A percentile compares a stretch with the other conserved stretches of the same genome.
Evolutionary conservation across 352 stramenopile species (phyloP).

Genomic region (Pythium pyrilobum): DNA sequence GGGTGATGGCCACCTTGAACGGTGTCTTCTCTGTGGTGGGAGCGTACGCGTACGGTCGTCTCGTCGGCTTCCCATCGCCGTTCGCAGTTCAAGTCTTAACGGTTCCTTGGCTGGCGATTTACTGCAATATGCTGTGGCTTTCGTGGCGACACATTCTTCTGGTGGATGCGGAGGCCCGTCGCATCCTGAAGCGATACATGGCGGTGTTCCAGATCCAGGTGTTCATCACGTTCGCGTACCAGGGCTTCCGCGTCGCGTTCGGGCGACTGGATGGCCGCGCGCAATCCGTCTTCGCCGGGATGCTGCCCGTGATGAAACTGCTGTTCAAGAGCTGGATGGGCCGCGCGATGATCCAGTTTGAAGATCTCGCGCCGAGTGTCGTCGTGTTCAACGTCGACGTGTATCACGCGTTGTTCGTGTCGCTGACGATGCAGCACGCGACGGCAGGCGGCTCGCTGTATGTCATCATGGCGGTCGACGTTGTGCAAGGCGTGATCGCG

Average conservation of each 20-base stretch:
- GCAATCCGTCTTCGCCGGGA: neutral
- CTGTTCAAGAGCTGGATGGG: neutral
- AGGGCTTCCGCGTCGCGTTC: no score
- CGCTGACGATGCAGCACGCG: neutral
- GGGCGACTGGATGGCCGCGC: neutral
- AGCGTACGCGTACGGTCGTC: no score
- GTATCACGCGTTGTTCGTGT: neutral
- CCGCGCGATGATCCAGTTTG: neutral
- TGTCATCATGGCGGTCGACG: neutral
- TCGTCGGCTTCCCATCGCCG: no score
- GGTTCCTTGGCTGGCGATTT: no score
- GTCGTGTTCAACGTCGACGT: neutral
- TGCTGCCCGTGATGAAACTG: neutral
- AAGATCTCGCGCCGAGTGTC: neutral
- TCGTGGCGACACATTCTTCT: no score
- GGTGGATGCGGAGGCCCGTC: no score
- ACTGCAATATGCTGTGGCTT: no score
- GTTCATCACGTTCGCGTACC: no score
- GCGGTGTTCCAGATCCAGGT: neutral
- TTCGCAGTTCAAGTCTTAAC: no score
- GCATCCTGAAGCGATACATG: no score
- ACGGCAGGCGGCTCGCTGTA: neutral
- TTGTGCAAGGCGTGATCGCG: neutral
- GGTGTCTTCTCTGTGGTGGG: no score
- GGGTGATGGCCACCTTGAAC: no score